Evolutionary conservation across 1,139 yeast species (phyloP).

Genomic region (Scheffersomyces cryptocercus): DNA sequence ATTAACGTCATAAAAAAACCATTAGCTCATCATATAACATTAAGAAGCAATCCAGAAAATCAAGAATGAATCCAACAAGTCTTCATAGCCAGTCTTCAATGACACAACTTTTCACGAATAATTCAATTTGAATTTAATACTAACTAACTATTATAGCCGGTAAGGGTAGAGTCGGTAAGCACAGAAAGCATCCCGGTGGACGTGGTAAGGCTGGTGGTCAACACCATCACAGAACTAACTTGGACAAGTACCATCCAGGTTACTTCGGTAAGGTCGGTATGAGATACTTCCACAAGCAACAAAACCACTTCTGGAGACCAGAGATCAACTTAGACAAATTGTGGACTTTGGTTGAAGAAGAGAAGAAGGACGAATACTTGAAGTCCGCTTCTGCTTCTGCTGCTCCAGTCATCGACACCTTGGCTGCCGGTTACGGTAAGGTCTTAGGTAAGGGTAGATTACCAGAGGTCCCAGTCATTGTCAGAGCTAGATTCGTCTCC

Average conservation of each 20-base stretch:
- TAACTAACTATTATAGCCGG: slow-evolving; percentile 72
- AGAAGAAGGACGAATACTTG: slow-evolving; percentile 93
- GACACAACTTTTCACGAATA: too few relatives aligned
- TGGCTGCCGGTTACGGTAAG: slow-evolving; percentile 99
- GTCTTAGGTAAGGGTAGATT: slow-evolving; percentile 99
- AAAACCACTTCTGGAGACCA: slow-evolving; percentile 97
- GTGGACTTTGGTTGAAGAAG: slow-evolving; percentile 96
- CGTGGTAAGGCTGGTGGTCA: slow-evolving; percentile 99
- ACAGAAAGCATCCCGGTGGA: slow-evolving; percentile 99
- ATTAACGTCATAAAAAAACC: too few relatives aligned
- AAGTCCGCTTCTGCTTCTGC: slow-evolving; percentile 81
- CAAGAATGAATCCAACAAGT: too few relatives aligned
- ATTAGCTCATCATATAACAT: too few relatives aligned
- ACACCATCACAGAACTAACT: slow-evolving; percentile 99
- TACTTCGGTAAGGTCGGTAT: slow-evolving; percentile 99
- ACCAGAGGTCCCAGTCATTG: slow-evolving; percentile 98
- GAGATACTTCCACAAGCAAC: slow-evolving; percentile 99
- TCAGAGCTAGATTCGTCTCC: slow-evolving; percentile 98
- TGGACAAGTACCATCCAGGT: slow-evolving; percentile 99
- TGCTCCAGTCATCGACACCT: slow-evolving; percentile 99
- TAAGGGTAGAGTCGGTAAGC: slow-evolving; percentile 99
- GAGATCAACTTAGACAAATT: slow-evolving; percentile 97
- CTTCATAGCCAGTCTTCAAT: too few relatives aligned
- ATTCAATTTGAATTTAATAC: slow-evolving; percentile 15
- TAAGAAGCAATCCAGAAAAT: too few relatives aligned